Evolutionary conservation across 2,329 filamentous ascomycete genomes (phyloP), one percentile per base, ranked within the genome.

Genomic region (Beauveria rudraprayagi): DNA sequence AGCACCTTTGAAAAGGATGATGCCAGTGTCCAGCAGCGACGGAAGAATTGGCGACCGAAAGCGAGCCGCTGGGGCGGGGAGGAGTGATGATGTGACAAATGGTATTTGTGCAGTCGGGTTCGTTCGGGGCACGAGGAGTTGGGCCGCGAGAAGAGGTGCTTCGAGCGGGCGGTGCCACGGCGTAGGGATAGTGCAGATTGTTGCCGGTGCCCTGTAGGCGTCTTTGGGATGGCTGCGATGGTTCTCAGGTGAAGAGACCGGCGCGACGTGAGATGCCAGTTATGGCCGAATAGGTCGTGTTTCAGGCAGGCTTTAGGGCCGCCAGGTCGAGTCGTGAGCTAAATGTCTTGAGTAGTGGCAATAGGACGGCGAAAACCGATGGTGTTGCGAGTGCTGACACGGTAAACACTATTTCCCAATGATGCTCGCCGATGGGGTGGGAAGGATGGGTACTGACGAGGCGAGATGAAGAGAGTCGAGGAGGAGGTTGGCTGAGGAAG

Each of bases 401-500:
- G 41, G 41, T 16, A 54, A 60, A 60, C 22, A 30, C 24, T 47
- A 43, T 34, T 60, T 60, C n/a, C 48, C 50, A 34, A 44, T 50
- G 50, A 40, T 28, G 28, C 50, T 53, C 57, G 16, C 57, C 48
- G 57, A 60, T 47, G 48, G 26, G 34, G 19, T 54, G 34, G 22
- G 46, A 59, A 28, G n/a, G 40, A 61, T 56, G 43, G 9, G 53
- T 51, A 28, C 17, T 61, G 52, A 24, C 52, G 19, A 56, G 40
- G 60, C 53, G 46, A 61, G 44, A 56, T 51, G 53, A 56, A 37
- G 40, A 51, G 46, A 22, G 30, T 40, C 14, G 60, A 44, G 22
- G 58, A 61, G 60, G 60, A 61, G 60, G 60, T 61, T 61, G 60
- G 60, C 60, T 56, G 60, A 61, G 44, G 52, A 61, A 56, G 60